phyloP scores from a whole-genome alignment of 352 stramenopile genomes.

The Globisporangium okanoganense region DNA sequence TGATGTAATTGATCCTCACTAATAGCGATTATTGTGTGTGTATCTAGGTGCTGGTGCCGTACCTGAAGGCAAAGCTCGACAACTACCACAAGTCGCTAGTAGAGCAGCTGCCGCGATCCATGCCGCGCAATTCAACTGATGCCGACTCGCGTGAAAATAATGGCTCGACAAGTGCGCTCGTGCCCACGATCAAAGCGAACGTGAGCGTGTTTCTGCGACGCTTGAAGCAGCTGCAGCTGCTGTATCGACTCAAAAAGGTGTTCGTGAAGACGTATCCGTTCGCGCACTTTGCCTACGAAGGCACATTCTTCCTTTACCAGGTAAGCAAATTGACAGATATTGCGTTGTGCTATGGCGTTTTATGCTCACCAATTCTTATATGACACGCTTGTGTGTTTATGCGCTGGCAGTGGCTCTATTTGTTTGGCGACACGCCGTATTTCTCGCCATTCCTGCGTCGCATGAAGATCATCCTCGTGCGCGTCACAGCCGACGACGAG shows the following conservation, averaged over 20 bases:
- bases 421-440: slow-evolving; percentile 80
- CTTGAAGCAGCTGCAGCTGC: slow-evolving; percentile 40
- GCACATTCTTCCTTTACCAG: slow-evolving; percentile 79
- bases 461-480: slow-evolving; percentile 74
- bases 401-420: slow-evolving; percentile 63
- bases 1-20: background rate
- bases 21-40: background rate
- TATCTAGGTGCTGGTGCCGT: slow-evolving; percentile 62
- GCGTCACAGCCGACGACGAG: slow-evolving; percentile 67
- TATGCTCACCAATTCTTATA: background rate
- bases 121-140: slow-evolving; percentile 1
- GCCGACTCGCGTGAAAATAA: background rate
- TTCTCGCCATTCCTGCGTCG: slow-evolving; percentile 75
- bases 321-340: slow-evolving; percentile 14
- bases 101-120: slow-evolving; percentile 24
- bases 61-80: slow-evolving; percentile 78
- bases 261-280: slow-evolving; percentile 76
- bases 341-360: background rate
- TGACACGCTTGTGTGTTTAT: background rate
- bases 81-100: slow-evolving; percentile 45
- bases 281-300: slow-evolving; percentile 76
- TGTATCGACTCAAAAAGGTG: slow-evolving; percentile 43
- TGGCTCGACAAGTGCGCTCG: background rate
- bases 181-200: slow-evolving; percentile 1
- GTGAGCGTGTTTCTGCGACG: slow-evolving; percentile 41